Base-by-base conservation (phyloP, 2,329 filamentous ascomycete species). In the Phaeosphaeria sp. region DNA sequence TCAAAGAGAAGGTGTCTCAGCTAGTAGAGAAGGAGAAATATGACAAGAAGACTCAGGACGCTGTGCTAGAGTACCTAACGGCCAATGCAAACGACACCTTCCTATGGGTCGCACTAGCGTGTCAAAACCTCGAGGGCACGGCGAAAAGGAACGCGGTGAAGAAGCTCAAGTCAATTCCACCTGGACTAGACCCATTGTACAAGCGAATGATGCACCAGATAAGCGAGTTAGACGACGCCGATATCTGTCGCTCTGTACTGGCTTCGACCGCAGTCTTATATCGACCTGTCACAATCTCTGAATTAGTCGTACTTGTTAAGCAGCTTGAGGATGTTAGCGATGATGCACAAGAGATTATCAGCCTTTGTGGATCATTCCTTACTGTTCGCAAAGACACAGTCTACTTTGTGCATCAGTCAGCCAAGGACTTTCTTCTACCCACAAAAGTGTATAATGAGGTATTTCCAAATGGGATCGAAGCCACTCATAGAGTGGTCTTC, bases 1-100 rank as follows among this genome's bases (percentile, higher is more conserved):
- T 82, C 49, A 6, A 70, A 0, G 41, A 65, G 43, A 78, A 78
- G 53, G 71, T 80, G 0, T 7, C 33, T 6, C 3, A 70, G 4
- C 57, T 82, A n/a, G 57, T 68, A 10, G 22, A 20, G 11, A 30
- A 5, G 46, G 2, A 20, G 57, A 60, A 67, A 72, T 17, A 54
- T 63, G 39, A 76, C 55, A 39, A 18, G 82, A 79, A 74, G 59
- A 79, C n/a, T 9, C 48, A 50, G 60, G n/a, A n/a, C n/a, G n/a
- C n/a, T n/a, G 0, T 63, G 71, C 6, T 75, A 81, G n/a, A 59
- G 18, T 42, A 52, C 7, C 58, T 65, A 39, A 42, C 54, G 15
- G 13, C 54, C n/a, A 79, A 81, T 33, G 69, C 78, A 6, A 59
- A 79, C 17, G 69, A 62, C 10, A 82, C 79, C 0, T 81, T 81